Percentiles rank a stretch among this genome's conserved stretches.
phyloP scores from a whole-genome alignment of 1,139 yeast species.

The Suhomyces bribrorum region DNA sequence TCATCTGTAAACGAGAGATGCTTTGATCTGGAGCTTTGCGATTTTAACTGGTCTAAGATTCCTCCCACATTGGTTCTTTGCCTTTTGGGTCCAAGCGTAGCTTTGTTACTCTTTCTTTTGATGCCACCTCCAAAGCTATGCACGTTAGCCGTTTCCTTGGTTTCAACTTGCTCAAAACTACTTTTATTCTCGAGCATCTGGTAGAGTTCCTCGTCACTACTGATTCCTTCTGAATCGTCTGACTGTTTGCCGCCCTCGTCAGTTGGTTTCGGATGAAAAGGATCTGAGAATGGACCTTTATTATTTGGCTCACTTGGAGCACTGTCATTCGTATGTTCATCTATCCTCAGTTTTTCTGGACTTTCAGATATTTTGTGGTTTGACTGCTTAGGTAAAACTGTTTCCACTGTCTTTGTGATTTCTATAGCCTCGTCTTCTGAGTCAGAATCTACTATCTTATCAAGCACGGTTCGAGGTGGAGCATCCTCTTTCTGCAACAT shows the following conservation, averaged over 20 bases:
- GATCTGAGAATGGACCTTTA: too few species aligned
- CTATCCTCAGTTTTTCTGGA: neutral
- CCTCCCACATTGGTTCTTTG: neutral
- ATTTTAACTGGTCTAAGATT: constrained; percentile 2
- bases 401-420: neutral
- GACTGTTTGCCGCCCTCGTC: too few species aligned
- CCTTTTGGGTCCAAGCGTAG: constrained; percentile 2
- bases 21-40: constrained; percentile 1
- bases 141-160: neutral
- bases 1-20: neutral
- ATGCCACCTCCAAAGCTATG: neutral
- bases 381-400: neutral
- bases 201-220: constrained; percentile 11
- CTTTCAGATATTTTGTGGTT: neutral
- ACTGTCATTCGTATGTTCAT: neutral
- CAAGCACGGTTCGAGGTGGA: constrained; percentile 15
- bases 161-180: neutral
- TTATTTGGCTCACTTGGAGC: neutral
- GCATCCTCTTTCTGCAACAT: constrained; percentile 25
- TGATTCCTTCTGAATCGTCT: constrained; percentile 7
- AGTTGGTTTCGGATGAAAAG: too few species aligned
- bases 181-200: neutral
- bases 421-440: constrained; percentile 4
- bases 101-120: neutral
- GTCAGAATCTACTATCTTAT: constrained; percentile 26